These are phyloP conservation scores for Pittosporum tobira DNA, from an alignment of 129 eudicot species.

Conservation along the genomic window DNA sequence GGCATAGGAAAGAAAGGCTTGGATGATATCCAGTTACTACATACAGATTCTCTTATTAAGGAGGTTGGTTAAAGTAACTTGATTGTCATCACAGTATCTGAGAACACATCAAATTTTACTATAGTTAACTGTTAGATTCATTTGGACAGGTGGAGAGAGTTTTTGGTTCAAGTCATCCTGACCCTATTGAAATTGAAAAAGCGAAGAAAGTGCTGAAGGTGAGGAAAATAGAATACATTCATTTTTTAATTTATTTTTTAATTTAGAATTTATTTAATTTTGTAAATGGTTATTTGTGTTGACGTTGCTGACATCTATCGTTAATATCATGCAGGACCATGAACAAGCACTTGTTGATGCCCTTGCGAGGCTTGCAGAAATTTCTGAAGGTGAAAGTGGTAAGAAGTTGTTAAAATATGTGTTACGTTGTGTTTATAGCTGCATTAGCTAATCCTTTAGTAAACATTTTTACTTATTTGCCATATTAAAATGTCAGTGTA, in stretches of 20 bases:
- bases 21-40: constrained; percentile 63
- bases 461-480: no score
- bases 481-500: no score
- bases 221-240: neutral
- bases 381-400: constrained; percentile 80
- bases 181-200: constrained; percentile 75
- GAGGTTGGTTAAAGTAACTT: constrained; percentile 41
- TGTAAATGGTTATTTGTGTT: neutral
- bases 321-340: constrained; percentile 44
- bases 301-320: neutral
- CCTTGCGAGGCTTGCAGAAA: constrained; percentile 53
- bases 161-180: constrained; percentile 55
- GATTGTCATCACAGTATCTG: neutral
- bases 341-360: constrained; percentile 70
- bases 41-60: constrained; percentile 70
- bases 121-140: constrained; percentile 13
- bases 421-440: neutral
- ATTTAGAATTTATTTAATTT: neutral
- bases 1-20: constrained; percentile 75
- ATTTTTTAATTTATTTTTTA: neutral
- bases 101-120: neutral
- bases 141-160: constrained; percentile 76
- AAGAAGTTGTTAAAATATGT: neutral
- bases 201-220: constrained; percentile 80
- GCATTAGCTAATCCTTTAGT: neutral